Evolutionary conservation across 1,139 yeast species (phyloP), one percentile per base, ranked within the genome.

Genomic region (Taiozyma sp.): DNA sequence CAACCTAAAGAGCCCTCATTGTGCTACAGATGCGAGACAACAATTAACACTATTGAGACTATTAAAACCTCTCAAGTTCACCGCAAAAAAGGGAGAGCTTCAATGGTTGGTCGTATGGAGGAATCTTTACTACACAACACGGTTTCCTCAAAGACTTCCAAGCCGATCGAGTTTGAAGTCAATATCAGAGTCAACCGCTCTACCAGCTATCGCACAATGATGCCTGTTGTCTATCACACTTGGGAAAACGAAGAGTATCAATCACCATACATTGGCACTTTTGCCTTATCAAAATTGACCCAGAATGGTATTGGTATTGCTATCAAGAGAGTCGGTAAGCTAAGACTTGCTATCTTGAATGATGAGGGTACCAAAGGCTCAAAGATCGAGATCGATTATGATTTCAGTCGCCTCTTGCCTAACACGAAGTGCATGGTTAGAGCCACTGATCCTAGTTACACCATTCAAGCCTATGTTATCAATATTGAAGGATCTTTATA

Each of bases 231-330:
- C 27, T 36, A 27, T 10, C 36, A 44, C n/a, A 24, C n/a, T 16
- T 36, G 47, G 42, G 40, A 32, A n/a, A 24, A 10, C 10, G 32
- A n/a, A 9, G 32, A 27, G 14, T 39, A 19, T n/a, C 34, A 23
- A 19, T 9, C 47, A 19, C 78, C 77, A 1, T 74, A 74, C 51
- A 74, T 72, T 28, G 75, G 75, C 10, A 63, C 61, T 8, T 59
- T 74, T 6, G 71, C 73, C 50, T 51, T 74, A 22, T 68, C 67
- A 27, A 24, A 58, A 8, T 19, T 38, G 41, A 8, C 23, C 12
- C 39, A 16, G 12, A 47, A 28, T 23, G 58, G 60, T 51, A 64
- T 70, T 53, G 43, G 43, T 14, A 19, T 40, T 8, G 43, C 28
- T 13, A 24, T 14, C 29, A 24, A 40, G 23, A 40, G 23, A 23